Conservation (phyloP, 805 yeast species). For the Schwanniomyces polymorphus region DNA sequence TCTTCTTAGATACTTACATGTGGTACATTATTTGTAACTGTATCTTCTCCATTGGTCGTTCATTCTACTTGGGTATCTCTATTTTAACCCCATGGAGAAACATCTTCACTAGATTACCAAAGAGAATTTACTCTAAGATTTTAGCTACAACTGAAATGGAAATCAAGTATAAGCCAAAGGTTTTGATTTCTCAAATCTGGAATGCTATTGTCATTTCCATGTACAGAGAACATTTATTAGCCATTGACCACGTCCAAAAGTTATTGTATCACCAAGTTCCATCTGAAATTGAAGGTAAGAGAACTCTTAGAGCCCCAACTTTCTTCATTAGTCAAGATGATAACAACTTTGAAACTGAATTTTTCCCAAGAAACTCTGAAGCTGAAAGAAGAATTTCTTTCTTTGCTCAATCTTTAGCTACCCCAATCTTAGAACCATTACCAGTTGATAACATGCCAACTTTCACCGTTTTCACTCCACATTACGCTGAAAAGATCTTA, state of each 20-base stretch:
- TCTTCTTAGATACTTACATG: constrained; percentile 98
- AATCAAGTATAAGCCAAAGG: constrained; percentile 97
- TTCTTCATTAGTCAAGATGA: constrained; percentile 98
- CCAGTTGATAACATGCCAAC: constrained; percentile 99
- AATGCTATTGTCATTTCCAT: constrained; percentile 97
- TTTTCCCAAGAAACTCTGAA: constrained; percentile 94
- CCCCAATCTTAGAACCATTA: constrained; percentile 98
- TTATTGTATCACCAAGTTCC: constrained; percentile 98
- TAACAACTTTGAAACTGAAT: constrained; percentile 90
- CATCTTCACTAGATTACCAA: constrained; percentile 95
- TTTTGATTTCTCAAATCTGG: constrained; percentile 97
- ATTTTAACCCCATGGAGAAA: constrained; percentile 99
- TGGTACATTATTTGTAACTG: constrained; percentile 98
- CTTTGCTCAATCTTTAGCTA: constrained; percentile 98
- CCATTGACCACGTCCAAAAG: constrained; percentile 98
- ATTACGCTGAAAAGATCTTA: constrained; percentile 79
- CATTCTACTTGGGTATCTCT: constrained; percentile 98
- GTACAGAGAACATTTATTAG: constrained; percentile 98
- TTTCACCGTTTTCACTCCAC: constrained; percentile 89
- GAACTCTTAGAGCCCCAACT: constrained; percentile 98
- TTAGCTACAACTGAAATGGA: constrained; percentile 99
- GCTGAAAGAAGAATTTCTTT: constrained; percentile 99
- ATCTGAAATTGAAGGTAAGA: constrained; percentile 95
- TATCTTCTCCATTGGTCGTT: constrained; percentile 94
- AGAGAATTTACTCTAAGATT: constrained; percentile 97